Evolutionary conservation across 208 protist genomes (phyloP).

Genomic region (Leishmania arabica): DNA sequence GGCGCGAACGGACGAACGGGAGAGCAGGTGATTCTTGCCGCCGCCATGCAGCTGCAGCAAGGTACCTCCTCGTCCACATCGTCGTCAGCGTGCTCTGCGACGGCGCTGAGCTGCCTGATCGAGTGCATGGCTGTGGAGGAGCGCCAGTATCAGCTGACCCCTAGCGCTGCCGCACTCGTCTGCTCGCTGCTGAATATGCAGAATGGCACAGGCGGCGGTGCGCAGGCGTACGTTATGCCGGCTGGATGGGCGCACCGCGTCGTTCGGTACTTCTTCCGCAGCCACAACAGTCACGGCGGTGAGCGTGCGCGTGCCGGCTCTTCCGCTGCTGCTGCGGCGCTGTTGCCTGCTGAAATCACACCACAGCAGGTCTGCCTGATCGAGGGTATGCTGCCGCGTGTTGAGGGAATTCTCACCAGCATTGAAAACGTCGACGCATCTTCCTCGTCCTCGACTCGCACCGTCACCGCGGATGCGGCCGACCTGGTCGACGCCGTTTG

Average conservation of each 20-base stretch:
- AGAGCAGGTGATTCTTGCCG: slow-evolving; percentile 31
- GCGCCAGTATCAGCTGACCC: slow-evolving; percentile 52
- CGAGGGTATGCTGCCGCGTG: slow-evolving; percentile 25
- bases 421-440: neutral
- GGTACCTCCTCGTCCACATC: neutral
- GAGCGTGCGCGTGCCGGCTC: slow-evolving; percentile 14
- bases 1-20: slow-evolving; percentile 5
- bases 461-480: slow-evolving; percentile 29
- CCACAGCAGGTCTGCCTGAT: slow-evolving; percentile 25
- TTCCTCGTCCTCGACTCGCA: neutral
- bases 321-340: slow-evolving; percentile 7
- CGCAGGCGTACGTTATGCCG: slow-evolving; percentile 35
- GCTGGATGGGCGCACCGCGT: slow-evolving; percentile 31
- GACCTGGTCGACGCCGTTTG: slow-evolving; percentile 69
- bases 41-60: slow-evolving; percentile 31
- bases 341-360: slow-evolving; percentile 5
- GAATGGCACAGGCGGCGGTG: slow-evolving; percentile 5
- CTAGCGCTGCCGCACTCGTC: slow-evolving; percentile 53
- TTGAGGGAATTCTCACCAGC: slow-evolving; percentile 19
- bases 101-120: slow-evolving; percentile 67
- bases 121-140: slow-evolving; percentile 75
- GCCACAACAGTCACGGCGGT: neutral
- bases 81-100: slow-evolving; percentile 35
- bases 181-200: slow-evolving; percentile 44
- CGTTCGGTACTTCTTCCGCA: slow-evolving; percentile 48